phyloP scores from a whole-genome alignment of 2,329 filamentous ascomycete genomes.

The Pestalotiopsis sp. region DNA sequence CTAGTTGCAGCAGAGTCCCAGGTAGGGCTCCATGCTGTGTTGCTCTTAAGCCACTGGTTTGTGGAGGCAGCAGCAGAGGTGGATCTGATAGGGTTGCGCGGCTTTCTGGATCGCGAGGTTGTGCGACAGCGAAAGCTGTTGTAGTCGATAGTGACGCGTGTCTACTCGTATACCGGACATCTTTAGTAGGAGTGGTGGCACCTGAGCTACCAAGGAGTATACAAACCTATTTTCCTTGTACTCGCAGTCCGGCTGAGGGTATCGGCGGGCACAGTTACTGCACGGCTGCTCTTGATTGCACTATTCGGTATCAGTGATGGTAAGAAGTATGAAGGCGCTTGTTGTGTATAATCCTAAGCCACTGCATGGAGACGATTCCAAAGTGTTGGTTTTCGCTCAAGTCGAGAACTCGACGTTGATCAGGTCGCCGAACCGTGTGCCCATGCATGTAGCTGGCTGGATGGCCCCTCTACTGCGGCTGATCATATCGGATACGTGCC shows the following conservation, averaged over 20 bases:
- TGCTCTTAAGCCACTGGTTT: background rate
- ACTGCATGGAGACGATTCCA: background rate
- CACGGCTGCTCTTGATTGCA: constrained; percentile 10
- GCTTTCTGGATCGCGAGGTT: background rate
- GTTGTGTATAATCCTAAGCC: background rate
- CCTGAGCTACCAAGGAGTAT: background rate
- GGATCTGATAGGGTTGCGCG: background rate
- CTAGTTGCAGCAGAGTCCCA: background rate
- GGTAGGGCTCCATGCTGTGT: background rate
- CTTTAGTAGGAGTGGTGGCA: background rate
- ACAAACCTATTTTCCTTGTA: constrained; percentile 9
- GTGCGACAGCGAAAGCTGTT: background rate
- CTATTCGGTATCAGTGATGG: constrained; percentile 1
- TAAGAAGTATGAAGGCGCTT: background rate
- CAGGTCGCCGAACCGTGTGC: background rate
- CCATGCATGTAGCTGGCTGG: background rate
- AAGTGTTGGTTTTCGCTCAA: background rate
- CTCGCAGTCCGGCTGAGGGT: constrained; percentile 8
- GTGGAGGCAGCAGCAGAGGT: background rate
- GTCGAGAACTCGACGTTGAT: background rate
- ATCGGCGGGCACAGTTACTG: constrained; percentile 10
- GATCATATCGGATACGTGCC: background rate
- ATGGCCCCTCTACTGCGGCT: background rate
- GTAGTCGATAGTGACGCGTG: background rate
- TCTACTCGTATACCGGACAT: background rate